Evolutionary conservation across 345 rosid species (phyloP), one percentile per base, ranked within the genome.

Genomic region (Moricandia arvensis): DNA sequence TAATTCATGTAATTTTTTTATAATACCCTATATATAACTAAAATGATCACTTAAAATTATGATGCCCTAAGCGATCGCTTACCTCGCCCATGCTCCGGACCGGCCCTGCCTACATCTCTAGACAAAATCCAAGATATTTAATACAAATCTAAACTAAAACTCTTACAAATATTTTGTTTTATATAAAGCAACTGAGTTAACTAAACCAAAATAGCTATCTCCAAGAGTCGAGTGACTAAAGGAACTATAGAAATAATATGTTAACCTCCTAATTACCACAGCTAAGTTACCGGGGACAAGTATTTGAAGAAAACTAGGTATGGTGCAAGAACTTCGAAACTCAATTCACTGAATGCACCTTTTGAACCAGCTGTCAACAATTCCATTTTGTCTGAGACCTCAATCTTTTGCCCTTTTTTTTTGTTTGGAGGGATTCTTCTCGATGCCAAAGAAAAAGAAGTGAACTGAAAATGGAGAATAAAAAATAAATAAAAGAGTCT

Each of bases 41-140:
- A n/a, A n/a, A n/a, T n/a, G n/a, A n/a, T n/a, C n/a, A n/a, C n/a
- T n/a, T n/a, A n/a, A n/a, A n/a, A n/a, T n/a, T n/a, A n/a, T n/a
- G n/a, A n/a, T n/a, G n/a, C n/a, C n/a, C n/a, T n/a, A n/a, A n/a
- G n/a, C n/a, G n/a, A n/a, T n/a, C n/a, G n/a, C n/a, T n/a, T n/a
- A n/a, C n/a, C n/a, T n/a, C n/a, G n/a, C n/a, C n/a, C n/a, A n/a
- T n/a, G n/a, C n/a, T n/a, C n/a, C n/a, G n/a, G n/a, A n/a, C n/a
- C n/a, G n/a, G n/a, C n/a, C n/a, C n/a, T n/a, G n/a, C 76, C 80
- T 33, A 77, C 38, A 63, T 12, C 31, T 2, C 15, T 18, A 43
- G 10, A 76, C 53, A 69, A 69, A 11, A 76, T 13, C 75, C 24
- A 54, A 24, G 29, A 9, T 47, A 45, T 66, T 7, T 53, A 53